Base-by-base conservation (phyloP, 2,329 filamentous ascomycete genomes). In the Paecilomyces niveus region DNA sequence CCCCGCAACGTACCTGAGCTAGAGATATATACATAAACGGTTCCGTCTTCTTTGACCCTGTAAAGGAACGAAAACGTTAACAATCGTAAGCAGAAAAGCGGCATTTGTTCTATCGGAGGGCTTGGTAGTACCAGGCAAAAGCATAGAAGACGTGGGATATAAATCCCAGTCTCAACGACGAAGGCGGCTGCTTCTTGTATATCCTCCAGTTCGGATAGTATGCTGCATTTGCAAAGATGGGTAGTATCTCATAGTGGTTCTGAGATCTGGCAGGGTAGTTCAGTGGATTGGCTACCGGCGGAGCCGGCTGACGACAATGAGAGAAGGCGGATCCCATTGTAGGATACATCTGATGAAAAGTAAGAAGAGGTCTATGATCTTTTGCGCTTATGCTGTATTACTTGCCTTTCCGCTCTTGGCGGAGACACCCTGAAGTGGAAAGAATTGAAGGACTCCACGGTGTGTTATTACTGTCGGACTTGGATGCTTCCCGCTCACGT, bases 81-180 rank as follows among this genome's bases (percentile, higher is more conserved):
- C 62, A 60, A 60, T 57, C 63, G 64, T 64, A 57, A 63, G 62
- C 57, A 59, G 35, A 55, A 32, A 39, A 54, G 55, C 45, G 52
- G 45, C 33, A 57, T 22, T 52, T 18, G 26, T 13, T 59, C 57
- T 57, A 39, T 54, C 53, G 55, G 53, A 60, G 49, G 50, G 55
- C 56, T 66, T 62, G 57, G 56, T 62, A 61, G 66, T 73, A 83
- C 81, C 78, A 82, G 59, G 89, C 89, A 81, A 90, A 92, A 11
- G 89, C 89, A 70, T 93, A 93, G 74, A 92, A 92, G 26, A 92
- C 85, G 68, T 91, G 88, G 64, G 88, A 92, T 67, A 93, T 86
- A 67, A 88, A 89, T 63, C 84, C 84, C 71, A 90, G 85, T 70
- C 89, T 89, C 68, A 93, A 77, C 57, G 85, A 85, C 1, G 85